Evolutionary conservation across 2,329 filamentous ascomycete genomes (phyloP).

Genomic region (Elsinoe ampelina): DNA sequence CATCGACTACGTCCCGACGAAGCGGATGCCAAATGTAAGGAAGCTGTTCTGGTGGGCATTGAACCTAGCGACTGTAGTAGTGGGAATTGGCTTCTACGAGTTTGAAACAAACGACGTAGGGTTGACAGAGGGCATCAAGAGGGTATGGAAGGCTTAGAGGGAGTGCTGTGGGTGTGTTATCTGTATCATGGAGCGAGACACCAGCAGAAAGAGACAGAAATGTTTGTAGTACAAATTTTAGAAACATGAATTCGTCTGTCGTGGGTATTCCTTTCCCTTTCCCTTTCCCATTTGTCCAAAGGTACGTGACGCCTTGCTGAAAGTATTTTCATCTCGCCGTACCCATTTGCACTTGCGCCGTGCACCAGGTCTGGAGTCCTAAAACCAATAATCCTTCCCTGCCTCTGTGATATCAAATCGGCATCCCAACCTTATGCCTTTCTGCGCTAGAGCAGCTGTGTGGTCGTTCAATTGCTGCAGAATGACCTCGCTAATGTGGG

Average conservation of each 20-base stretch:
- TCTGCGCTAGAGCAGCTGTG: constrained; percentile 39
- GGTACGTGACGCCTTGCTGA: not conserved
- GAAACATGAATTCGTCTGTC: not conserved
- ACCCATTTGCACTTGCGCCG: not conserved
- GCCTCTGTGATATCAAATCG: constrained; percentile 63
- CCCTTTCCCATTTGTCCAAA: not conserved
- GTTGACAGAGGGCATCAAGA: constrained; percentile 77
- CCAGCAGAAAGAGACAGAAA: not conserved
- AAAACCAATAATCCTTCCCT: constrained; percentile 51
- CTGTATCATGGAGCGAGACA: not conserved
- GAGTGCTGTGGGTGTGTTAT: not conserved
- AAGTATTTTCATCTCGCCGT: too few species aligned
- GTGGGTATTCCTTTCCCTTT: not conserved
- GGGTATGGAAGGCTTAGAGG: constrained; percentile 71
- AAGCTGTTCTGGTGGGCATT: constrained; percentile 67
- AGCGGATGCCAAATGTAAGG: constrained; percentile 58
- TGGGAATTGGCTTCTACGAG: constrained; percentile 86
- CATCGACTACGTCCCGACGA: constrained; percentile 79
- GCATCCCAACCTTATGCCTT: constrained; percentile 57
- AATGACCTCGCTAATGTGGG: constrained; percentile 56
- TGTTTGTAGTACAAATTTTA: not conserved
- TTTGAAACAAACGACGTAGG: constrained; percentile 99
- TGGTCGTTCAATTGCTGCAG: constrained; percentile 58
- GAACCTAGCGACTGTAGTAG: constrained; percentile 66
- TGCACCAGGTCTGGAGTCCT: constrained; percentile 12